These are phyloP conservation scores for Podila horticola DNA, from an alignment of 192 early-diverging fungal species.

Conservation along the genomic window DNA sequence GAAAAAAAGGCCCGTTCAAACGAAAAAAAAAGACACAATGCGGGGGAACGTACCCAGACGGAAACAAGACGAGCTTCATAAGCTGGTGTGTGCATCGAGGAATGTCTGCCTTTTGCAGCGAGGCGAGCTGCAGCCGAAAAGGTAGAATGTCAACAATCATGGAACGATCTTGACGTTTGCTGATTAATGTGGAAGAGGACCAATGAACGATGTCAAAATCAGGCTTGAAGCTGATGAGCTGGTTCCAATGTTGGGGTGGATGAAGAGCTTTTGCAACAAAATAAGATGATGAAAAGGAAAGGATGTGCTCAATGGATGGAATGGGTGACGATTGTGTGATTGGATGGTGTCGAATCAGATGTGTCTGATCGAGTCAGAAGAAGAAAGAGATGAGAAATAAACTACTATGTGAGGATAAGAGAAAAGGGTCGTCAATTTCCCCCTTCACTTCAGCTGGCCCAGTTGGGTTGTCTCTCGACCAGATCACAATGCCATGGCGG, in stretches of 20 bases:
- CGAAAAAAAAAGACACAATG: background rate
- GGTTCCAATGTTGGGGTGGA: background rate
- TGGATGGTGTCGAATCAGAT: too few relatives aligned
- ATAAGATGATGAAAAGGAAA: background rate
- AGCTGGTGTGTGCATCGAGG: conserved; percentile 51
- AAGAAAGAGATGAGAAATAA: too few relatives aligned
- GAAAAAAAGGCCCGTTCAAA: background rate
- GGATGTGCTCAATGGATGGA: too few relatives aligned
- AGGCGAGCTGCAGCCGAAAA: conserved; percentile 43
- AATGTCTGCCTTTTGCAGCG: conserved; percentile 40
- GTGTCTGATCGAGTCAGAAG: too few relatives aligned
- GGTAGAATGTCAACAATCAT: conserved; percentile 52
- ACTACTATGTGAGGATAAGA: too few relatives aligned
- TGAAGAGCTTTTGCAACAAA: background rate
- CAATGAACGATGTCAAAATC: background rate
- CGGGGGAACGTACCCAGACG: conserved; percentile 11
- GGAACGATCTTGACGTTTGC: background rate
- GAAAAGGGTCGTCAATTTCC: too few relatives aligned
- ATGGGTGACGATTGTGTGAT: too few relatives aligned
- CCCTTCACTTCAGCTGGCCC: too few relatives aligned
- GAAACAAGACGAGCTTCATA: conserved; percentile 48
- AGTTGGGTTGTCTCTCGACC: too few relatives aligned
- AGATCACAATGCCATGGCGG: too few relatives aligned
- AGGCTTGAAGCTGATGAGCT: background rate
- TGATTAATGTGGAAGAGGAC: background rate